Evolutionary conservation across 2,329 filamentous ascomycete genomes (phyloP), one percentile per base, ranked within the genome.

Genomic region (Chaetoscypha palmicola): DNA sequence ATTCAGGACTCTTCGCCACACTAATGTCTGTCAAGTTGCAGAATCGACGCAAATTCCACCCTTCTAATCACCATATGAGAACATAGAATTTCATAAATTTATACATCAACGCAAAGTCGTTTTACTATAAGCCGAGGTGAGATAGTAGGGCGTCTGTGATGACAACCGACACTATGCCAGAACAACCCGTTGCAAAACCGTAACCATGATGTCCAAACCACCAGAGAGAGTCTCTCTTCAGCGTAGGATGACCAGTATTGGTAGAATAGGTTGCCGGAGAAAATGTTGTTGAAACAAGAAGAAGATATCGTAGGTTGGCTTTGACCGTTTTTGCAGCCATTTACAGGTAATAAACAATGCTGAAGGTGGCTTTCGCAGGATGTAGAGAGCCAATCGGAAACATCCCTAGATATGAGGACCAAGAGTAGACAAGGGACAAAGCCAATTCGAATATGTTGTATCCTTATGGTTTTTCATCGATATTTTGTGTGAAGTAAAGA

Each of bases 151-250:
- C 46, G 38, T 46, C 39, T 43, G 39, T 19, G 38, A 52, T 38
- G 49, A 52, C 51, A 49, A 45, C 52, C 8, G 47, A 48, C 43
- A 50, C 41, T 54, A 43, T 48, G 41, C 49, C 50, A 54, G 40
- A 42, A 48, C 50, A 53, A 51, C 48, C 38, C 39, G 51, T 50
- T 55, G 70, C 72, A 75, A 75, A 74, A 74, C 68, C 68, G 68
- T 76, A 77, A 76, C 63, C 69, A 76, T 76, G 64, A 74, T 77
- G 71, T 77, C 74, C 74, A 77, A 77, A 69, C 66, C 70, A 68
- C 71, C 67, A 66, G 60, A 67, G 66, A 68, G 66, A 63, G 66
- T 69, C 70, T 65, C 63, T 63, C 59, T 61, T 62, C 62, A 66
- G 69, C 63, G 68, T 77, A 77, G 72, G 71, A 76, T 77, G 72